phyloP scores from a whole-genome alignment of 495 filamentous ascomycete genomes.

The Lasiosphaeriaceae sp. region DNA sequence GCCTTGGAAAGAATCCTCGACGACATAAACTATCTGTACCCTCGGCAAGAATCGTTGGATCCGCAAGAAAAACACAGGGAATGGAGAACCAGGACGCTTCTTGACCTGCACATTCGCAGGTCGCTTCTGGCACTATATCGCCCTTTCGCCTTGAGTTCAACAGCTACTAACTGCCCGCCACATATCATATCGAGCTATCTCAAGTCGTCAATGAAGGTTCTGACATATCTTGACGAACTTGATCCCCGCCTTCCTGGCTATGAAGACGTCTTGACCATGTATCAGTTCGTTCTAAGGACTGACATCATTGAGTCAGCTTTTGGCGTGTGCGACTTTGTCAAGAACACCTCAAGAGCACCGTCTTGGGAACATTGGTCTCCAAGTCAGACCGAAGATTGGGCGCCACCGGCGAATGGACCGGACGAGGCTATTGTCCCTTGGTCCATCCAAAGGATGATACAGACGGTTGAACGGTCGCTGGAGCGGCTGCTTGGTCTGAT shows the following conservation, averaged over 20 bases:
- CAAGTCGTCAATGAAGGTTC: slow-evolving; percentile 34
- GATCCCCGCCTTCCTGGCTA: slow-evolving; percentile 27
- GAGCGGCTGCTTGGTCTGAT: slow-evolving; percentile 24
- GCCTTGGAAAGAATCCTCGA: slow-evolving; percentile 36
- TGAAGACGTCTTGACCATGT: slow-evolving; percentile 30
- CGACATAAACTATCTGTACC: slow-evolving; percentile 31
- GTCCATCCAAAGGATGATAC: slow-evolving; percentile 26
- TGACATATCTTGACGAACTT: slow-evolving; percentile 35
- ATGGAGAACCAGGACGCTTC: slow-evolving; percentile 28
- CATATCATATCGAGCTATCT: slow-evolving; percentile 34
- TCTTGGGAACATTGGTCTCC: neutral
- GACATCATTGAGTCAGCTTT: slow-evolving; percentile 36
- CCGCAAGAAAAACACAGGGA: slow-evolving; percentile 21
- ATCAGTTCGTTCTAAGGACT: slow-evolving; percentile 29
- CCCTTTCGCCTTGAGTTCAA: slow-evolving; percentile 32
- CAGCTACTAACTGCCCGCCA: slow-evolving; percentile 23
- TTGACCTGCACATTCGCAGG: slow-evolving; percentile 35
- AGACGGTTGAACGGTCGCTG: slow-evolving; percentile 26
- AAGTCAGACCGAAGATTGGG: slow-evolving; percentile 14
- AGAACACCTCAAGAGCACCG: slow-evolving; percentile 6
- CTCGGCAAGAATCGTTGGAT: slow-evolving; percentile 21
- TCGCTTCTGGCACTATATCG: slow-evolving; percentile 36
- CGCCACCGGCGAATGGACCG: slow-evolving; percentile 4
- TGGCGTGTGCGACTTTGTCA: slow-evolving; percentile 36
- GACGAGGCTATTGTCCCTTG: slow-evolving; percentile 24